phyloP scores from a whole-genome alignment of 495 filamentous ascomycete species.

The Daldinia concentrica region DNA sequence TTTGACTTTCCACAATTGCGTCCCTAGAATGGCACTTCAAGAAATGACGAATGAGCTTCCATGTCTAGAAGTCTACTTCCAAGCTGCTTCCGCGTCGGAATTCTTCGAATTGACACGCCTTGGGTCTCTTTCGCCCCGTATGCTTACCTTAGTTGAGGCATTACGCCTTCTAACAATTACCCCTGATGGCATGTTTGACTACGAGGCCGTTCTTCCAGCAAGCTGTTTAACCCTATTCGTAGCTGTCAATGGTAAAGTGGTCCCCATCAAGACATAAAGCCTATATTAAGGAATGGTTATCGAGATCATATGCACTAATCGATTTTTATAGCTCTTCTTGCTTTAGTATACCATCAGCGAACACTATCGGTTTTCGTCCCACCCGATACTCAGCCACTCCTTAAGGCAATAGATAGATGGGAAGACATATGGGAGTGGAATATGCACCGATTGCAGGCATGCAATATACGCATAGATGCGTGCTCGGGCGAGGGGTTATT shows the following conservation, averaged over 20 bases:
- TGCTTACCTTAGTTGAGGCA: neutral
- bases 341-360: neutral
- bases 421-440: neutral
- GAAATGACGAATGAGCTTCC: slow-evolving; percentile 2
- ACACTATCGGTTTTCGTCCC: neutral
- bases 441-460: neutral
- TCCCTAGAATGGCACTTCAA: slow-evolving; percentile 1
- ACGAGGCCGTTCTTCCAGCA: neutral
- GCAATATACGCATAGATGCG: neutral
- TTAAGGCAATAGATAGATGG: neutral
- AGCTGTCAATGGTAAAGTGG: neutral
- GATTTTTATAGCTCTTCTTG: neutral
- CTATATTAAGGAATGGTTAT: neutral
- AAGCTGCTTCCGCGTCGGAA: neutral
- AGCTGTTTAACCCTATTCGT: neutral
- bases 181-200: neutral
- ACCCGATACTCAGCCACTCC: neutral
- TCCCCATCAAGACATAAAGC: neutral
- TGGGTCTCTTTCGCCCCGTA: neutral
- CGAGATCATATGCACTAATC: neutral
- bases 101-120: neutral
- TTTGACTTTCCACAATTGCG: neutral
- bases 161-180: neutral
- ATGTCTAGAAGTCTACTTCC: slow-evolving; percentile 2
- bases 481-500: neutral